Percentiles rank a stretch among this genome's conserved stretches.
These are phyloP conservation scores for Candida dubliniensis DNA, from an alignment of 1,139 yeast genomes.

Conservation along the genomic window DNA sequence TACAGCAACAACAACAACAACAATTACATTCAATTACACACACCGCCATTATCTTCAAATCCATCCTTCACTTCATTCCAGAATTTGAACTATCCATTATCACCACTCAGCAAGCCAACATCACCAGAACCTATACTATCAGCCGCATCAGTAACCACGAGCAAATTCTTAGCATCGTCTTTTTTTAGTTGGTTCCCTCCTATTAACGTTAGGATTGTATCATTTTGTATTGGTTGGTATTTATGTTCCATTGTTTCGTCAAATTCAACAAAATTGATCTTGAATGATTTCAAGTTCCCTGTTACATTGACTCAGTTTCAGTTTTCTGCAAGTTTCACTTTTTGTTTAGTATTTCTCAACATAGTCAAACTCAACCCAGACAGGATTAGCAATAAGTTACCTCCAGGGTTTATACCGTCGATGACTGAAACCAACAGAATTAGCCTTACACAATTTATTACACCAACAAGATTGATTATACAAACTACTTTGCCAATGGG, in stretches of 20 bases:
- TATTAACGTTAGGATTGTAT: constrained; percentile 28
- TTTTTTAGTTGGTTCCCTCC: constrained; percentile 27
- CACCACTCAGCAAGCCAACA: constrained; percentile 35
- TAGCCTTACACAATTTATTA: constrained; percentile 35
- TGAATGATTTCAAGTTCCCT: constrained; percentile 71
- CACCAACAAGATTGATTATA: constrained; percentile 56
- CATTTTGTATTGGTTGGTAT: constrained; percentile 76
- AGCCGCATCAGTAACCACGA: constrained; percentile 14
- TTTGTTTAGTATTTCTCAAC: constrained; percentile 42
- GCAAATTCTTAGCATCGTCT: background rate
- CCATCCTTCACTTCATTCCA: constrained; percentile 12
- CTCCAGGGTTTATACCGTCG: constrained; percentile 58
- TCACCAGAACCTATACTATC: constrained; percentile 26
- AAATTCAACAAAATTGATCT: constrained; percentile 74
- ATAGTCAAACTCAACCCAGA: constrained; percentile 20
- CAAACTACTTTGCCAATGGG: constrained; percentile 89
- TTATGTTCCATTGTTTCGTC: constrained; percentile 76
- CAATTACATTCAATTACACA: constrained; percentile 8
- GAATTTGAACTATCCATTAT: constrained; percentile 23
- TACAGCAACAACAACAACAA: constrained; percentile 3
- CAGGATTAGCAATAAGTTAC: constrained; percentile 38
- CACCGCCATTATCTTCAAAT: constrained; percentile 12
- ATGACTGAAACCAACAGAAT: constrained; percentile 11
- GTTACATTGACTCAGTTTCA: constrained; percentile 84
- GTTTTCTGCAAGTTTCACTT: constrained; percentile 63